Evolutionary conservation across 345 rosid species (phyloP), one percentile per base, ranked within the genome.

Genomic region (Citrus australasica): DNA sequence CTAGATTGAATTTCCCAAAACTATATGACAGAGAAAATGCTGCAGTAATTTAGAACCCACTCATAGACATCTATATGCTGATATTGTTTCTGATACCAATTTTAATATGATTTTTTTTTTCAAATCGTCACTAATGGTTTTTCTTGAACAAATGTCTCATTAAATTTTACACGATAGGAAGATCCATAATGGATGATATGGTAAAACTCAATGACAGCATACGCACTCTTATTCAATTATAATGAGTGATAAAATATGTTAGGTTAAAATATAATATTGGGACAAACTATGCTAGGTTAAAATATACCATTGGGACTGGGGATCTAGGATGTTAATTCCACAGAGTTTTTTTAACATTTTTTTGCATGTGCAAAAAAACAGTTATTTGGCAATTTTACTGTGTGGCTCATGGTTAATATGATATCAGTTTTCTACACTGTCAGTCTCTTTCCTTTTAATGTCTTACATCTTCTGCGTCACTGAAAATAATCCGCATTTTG

Each of bases 401-500:
- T 40, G 42, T 38, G 68, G 59, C 68, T 74, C 25, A 58, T 56
- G 75, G n/a, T 74, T 60, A 22, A 61, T 42, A 74, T 74, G 69
- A 35, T 63, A 27, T 19, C 6, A 25, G 69, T 63, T 74, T 46
- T 22, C 42, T 27, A 17, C 28, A 60, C 28, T 17, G 42, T 63
- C 27, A n/a, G 7, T 2, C 51, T 24, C n/a, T 62, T 79, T 64
- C 62, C 32, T 67, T 32, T 77, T 27, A 58, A 53, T 77, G 55
- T 5, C 38, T 75, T 48, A 42, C 63, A 73, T 56, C 74, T 58
- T 76, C 42, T 65, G 76, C 19, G 24, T 61, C 25, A 62, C 40
- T 75, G 35, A 46, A 75, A 85, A 63, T 84, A 76, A 83, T 76
- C 48, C 8, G 71, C 56, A 48, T 74, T 66, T 80, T 83, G 58